These are phyloP conservation scores for Nannochloropsis granulata DNA, from an alignment of 108 stramenopile species.

Conservation along the genomic window DNA sequence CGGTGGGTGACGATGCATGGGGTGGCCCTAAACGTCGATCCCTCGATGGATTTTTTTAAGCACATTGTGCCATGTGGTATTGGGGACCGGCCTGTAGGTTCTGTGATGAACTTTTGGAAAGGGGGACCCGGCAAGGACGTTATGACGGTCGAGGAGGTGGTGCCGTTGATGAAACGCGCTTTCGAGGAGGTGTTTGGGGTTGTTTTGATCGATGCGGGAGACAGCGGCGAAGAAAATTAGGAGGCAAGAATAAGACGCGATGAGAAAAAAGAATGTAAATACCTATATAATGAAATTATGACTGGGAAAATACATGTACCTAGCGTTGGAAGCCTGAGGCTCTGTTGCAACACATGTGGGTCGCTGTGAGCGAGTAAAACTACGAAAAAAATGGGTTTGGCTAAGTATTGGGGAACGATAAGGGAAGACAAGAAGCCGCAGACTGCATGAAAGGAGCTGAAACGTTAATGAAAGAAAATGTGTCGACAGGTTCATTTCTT, in stretches of 20 bases:
- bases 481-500: too few relatives aligned
- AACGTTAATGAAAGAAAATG: too few relatives aligned
- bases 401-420: too few relatives aligned
- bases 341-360: too few relatives aligned
- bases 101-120: slow-evolving; percentile 1
- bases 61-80: slow-evolving; percentile 54
- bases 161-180: neutral
- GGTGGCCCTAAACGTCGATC: slow-evolving; percentile 73
- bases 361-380: too few relatives aligned
- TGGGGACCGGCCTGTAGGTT: slow-evolving; percentile 44
- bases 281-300: neutral
- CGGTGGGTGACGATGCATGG: slow-evolving; percentile 96
- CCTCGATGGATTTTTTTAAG: slow-evolving; percentile 58
- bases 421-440: too few relatives aligned
- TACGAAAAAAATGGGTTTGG: too few relatives aligned
- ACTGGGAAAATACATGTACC: too few relatives aligned
- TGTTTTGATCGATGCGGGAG: neutral
- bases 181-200: slow-evolving; percentile 23
- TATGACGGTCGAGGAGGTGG: neutral
- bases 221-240: neutral
- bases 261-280: neutral
- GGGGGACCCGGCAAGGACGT: neutral
- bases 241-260: neutral
- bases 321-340: too few relatives aligned
- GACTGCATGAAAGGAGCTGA: too few relatives aligned